A percentile compares a stretch with the other conserved stretches of the same genome.
Evolutionary conservation across 2,329 filamentous ascomycete genomes (phyloP).

Genomic region (Apiospora phragmitis): DNA sequence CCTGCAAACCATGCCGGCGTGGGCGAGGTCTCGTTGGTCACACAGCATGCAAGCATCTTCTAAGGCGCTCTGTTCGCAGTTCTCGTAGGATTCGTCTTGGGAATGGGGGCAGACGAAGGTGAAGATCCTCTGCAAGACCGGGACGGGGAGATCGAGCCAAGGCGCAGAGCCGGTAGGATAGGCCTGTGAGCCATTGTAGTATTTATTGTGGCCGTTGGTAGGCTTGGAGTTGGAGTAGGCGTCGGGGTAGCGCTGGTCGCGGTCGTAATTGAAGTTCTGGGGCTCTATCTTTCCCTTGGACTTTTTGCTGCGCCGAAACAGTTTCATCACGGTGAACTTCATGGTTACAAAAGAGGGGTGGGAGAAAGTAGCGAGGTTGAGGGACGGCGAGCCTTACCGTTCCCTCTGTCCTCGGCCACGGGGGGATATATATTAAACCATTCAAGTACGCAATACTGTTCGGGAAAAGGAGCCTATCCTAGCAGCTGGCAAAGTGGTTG

Average conservation of each 20-base stretch:
- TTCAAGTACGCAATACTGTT: not conserved
- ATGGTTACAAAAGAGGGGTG: constrained; percentile 19
- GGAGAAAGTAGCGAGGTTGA: not conserved
- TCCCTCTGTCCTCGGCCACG: not conserved
- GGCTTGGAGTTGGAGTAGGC: constrained; percentile 20
- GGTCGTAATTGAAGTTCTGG: constrained; percentile 22
- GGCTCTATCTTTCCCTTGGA: constrained; percentile 22
- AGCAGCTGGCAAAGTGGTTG: not conserved
- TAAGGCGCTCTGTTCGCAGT: constrained; percentile 76
- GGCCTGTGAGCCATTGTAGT: constrained; percentile 10
- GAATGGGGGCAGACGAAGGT: constrained; percentile 80
- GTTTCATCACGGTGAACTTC: constrained; percentile 31
- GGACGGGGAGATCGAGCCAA: constrained; percentile 57
- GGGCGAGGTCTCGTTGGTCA: constrained; percentile 83
- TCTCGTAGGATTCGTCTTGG: constrained; percentile 74
- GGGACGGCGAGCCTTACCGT: not conserved
- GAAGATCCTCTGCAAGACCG: constrained; percentile 78
- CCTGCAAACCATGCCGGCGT: constrained; percentile 73
- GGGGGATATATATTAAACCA: not conserved
- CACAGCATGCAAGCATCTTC: constrained; percentile 90
- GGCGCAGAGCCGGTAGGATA: constrained; percentile 25
- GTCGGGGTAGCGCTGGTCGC: constrained; percentile 22
- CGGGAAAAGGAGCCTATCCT: not conserved
- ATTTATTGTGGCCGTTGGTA: constrained; percentile 25
- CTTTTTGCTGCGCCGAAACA: constrained; percentile 36